Base-by-base conservation (phyloP, 2,329 filamentous ascomycete genomes). In the Pseudogymnoascus sp. region DNA sequence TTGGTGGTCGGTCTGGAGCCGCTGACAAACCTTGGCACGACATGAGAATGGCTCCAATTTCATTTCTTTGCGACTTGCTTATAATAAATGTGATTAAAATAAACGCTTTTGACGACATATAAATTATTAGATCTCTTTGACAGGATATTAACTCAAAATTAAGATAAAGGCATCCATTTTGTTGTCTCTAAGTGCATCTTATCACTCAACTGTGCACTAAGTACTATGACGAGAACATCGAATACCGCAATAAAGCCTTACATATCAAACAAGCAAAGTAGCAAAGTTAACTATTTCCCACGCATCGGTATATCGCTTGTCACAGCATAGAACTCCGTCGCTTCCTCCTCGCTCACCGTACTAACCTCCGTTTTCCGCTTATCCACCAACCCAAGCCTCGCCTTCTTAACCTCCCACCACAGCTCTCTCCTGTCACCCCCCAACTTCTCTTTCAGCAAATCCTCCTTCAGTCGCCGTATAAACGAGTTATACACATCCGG, bases 371-470 rank as follows among this genome's bases (percentile, higher is more conserved):
- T 83, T 70, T 85, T 78, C 59, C 76, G 80, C 61, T 80, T 78
- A 66, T 89, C 86, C 69, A 97, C 86, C 72, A 96, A 77, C 0
- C 92, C 90, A 63, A 96, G 76, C 68, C 80, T 84, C 44, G 81
- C 83, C 64, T 79, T 83, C 68, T 87, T 81, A 24, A 96, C 77
- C 68, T 83, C 79, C 78, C 85, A 89, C 92, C 92, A 97, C 77
- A 97, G 86, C 71, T 96, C 91, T 66, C 82, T 82, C 62, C 91
- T 80, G 69, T 96, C 88, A 0, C 91, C 92, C 38, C 87, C 86
- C 2, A 97, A 76, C 68, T 88, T 82, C 0, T 86, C 89, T 0
- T 80, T 82, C 6, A 92, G 74, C 0, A 97, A 73, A 63, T 86
- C 85, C 67, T 79, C 80, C 78, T 97, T 97, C 69, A 97, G 75